Percentiles rank a stretch among this genome's conserved stretches.
These are phyloP conservation scores for Nelumbo lutea DNA, from an alignment of 164 flowering plant genomes.

Conservation along the genomic window DNA sequence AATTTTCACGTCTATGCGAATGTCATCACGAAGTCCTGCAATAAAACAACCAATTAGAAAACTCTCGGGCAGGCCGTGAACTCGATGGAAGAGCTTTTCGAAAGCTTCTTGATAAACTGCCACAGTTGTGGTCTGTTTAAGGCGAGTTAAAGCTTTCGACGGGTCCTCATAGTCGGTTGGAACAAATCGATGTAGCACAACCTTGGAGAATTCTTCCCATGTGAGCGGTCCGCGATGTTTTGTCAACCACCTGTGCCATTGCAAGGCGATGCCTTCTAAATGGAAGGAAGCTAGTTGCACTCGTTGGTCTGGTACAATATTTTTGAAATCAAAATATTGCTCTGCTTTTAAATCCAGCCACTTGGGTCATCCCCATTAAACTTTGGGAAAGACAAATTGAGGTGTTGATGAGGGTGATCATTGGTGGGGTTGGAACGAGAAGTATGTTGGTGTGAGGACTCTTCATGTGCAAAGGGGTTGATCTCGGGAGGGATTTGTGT, in stretches of 20 bases:
- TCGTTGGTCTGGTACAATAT: not conserved
- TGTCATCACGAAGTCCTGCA: not conserved
- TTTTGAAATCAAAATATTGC: slow-evolving; percentile 6
- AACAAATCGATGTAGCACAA: not conserved
- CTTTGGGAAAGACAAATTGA: slow-evolving; percentile 5
- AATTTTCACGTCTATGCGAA: slow-evolving; percentile 8
- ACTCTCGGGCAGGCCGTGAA: not conserved
- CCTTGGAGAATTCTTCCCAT: not conserved
- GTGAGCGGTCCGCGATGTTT: not conserved
- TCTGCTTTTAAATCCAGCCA: slow-evolving; percentile 1
- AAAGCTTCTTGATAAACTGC: not conserved
- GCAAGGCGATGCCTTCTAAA: not conserved
- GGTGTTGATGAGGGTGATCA: not conserved
- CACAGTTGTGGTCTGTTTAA: not conserved
- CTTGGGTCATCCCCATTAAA: not conserved
- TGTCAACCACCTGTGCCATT: not conserved
- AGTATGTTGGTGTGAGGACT: slow-evolving; percentile 5
- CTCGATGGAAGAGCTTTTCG: not conserved
- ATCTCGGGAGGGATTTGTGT: not conserved
- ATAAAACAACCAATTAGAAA: slow-evolving; percentile 9
- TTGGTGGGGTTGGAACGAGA: not conserved
- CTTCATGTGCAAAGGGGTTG: not conserved
- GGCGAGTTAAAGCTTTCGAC: not conserved
- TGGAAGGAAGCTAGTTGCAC: slow-evolving; percentile 1
- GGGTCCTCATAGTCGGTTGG: slow-evolving; percentile 5